Evolutionary conservation across 768 basidiomycete genomes (phyloP).

Genomic region (Rhodocollybia butyracea): DNA sequence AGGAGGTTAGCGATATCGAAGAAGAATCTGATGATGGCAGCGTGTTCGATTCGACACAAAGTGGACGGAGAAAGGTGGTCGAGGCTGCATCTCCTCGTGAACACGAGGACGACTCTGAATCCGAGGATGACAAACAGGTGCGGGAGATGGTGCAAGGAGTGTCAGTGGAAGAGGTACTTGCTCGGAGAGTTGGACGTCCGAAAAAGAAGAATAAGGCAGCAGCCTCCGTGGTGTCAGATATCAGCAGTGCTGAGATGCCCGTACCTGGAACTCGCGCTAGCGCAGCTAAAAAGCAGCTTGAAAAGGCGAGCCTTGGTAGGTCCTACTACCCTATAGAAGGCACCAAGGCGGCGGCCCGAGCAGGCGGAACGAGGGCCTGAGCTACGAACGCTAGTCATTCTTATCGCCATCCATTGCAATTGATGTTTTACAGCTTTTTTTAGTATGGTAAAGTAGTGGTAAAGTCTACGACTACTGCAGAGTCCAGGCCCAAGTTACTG

Average conservation of each 20-base stretch:
- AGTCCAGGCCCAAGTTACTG: too few relatives aligned
- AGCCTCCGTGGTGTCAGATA: too few relatives aligned
- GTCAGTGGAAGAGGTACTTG: conserved; percentile 15
- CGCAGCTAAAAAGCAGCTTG: conserved; percentile 28
- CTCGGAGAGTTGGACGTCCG: conserved; percentile 8
- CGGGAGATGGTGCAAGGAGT: neutral
- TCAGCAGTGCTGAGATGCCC: too few relatives aligned
- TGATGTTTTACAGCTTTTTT: too few relatives aligned
- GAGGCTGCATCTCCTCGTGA: too few relatives aligned
- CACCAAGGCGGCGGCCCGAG: conserved; percentile 31
- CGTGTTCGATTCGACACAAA: too few relatives aligned
- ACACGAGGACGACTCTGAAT: neutral
- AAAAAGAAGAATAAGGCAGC: neutral
- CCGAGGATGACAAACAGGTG: neutral
- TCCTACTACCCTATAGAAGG: conserved; percentile 35
- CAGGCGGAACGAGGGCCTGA: conserved; percentile 12
- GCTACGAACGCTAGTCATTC: too few relatives aligned
- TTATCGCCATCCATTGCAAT: too few relatives aligned
- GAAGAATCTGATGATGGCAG: neutral
- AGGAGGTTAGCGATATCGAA: neutral
- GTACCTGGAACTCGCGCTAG: conserved; percentile 28
- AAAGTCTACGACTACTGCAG: too few relatives aligned
- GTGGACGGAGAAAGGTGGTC: too few relatives aligned
- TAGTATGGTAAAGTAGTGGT: too few relatives aligned
- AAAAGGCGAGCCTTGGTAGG: conserved; percentile 26